A percentile compares a stretch with the other conserved stretches of the same genome.
Conservation (phyloP, 2,329 filamentous ascomycete species). For the Hirsutella minnesotensis region DNA sequence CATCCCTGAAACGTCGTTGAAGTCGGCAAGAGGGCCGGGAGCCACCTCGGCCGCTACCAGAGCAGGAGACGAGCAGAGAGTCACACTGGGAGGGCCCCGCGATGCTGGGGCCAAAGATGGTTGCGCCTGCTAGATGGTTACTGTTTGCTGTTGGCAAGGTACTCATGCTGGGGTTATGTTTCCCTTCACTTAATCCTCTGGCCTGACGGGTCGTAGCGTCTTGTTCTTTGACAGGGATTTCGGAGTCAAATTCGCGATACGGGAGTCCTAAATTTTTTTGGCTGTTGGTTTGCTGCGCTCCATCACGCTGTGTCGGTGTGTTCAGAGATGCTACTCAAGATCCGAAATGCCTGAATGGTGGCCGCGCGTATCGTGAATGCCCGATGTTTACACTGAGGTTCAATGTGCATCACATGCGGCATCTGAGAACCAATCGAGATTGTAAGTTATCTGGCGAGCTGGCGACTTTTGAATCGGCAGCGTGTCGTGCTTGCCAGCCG, state of each 20-base stretch:
- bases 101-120: constrained; percentile 75
- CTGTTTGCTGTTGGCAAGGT: constrained; percentile 1
- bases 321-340: no score
- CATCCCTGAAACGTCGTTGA: constrained; percentile 92
- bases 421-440: no score
- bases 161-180: not conserved
- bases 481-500: no score
- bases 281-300: not conserved
- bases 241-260: constrained; percentile 8
- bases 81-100: constrained; percentile 67
- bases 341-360: no score
- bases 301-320: not conserved
- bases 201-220: constrained; percentile 5
- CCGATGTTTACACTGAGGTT: no score
- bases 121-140: constrained; percentile 60
- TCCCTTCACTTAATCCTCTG: constrained; percentile 2
- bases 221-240: constrained; percentile 9
- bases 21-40: constrained; percentile 68
- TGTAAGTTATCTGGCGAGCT: no score
- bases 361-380: no score
- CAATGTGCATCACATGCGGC: no score
- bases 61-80: constrained; percentile 57
- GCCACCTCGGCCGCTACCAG: constrained; percentile 49
- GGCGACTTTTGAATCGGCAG: no score
- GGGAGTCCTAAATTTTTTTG: constrained; percentile 8